phyloP scores from a whole-genome alignment of 225 moss, liverwort and hornwort species.

The Lunularia cruciata region DNA sequence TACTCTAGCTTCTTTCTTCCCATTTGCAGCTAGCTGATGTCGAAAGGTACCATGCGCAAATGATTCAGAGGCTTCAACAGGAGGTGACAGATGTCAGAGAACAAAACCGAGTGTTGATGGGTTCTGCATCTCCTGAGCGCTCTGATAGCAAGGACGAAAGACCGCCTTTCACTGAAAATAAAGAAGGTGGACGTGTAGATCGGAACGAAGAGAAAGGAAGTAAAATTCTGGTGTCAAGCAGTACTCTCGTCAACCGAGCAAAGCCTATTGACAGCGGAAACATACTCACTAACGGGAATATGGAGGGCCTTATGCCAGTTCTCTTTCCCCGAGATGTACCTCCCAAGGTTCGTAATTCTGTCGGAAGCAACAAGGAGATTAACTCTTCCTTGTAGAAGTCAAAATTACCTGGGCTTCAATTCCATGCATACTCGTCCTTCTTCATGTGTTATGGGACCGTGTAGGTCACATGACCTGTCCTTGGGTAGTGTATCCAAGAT shows the following conservation, averaged over 20 bases:
- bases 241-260: conserved; percentile 44
- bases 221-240: conserved; percentile 41
- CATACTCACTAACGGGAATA: conserved; percentile 33
- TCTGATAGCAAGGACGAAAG: conserved; percentile 59
- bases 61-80: conserved; percentile 72
- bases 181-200: conserved; percentile 55
- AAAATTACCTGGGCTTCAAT: no score
- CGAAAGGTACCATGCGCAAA: conserved; percentile 82
- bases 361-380: no score
- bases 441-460: no score
- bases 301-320: conserved; percentile 64
- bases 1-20: no score
- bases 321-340: conserved; percentile 63
- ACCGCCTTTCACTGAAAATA: conserved; percentile 38
- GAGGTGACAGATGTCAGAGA: conserved; percentile 76
- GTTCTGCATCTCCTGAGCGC: conserved; percentile 49
- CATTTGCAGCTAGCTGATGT: conserved; percentile 71
- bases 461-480: no score
- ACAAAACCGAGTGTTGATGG: conserved; percentile 62
- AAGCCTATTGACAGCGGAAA: conserved; percentile 58
- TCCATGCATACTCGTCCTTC: no score
- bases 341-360: conserved; percentile 34
- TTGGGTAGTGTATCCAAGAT: no score
- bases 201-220: conserved; percentile 50
- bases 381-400: no score